Percentiles rank a stretch among this genome's conserved stretches.
Evolutionary conservation across 1,139 yeast species (phyloP).

Genomic region (Geotrichum histeridarum): DNA sequence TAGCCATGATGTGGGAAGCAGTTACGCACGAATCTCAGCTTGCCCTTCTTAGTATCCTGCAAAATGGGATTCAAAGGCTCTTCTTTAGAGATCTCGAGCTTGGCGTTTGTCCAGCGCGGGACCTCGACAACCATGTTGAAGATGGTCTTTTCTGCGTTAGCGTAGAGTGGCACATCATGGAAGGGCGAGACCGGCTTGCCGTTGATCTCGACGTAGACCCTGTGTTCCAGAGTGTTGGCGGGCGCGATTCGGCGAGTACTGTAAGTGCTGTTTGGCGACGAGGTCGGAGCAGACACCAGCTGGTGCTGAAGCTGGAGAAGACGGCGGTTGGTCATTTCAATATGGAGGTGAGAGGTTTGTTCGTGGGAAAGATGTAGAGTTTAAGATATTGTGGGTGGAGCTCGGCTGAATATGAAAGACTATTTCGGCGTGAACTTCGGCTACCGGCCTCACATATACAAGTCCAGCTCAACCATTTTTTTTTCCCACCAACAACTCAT

Average conservation of each 20-base stretch:
- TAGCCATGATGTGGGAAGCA: slow-evolving; percentile 95
- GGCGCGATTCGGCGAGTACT: slow-evolving; percentile 28
- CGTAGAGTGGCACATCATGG: slow-evolving; percentile 83
- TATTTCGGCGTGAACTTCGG: too few relatives aligned
- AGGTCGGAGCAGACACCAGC: neutral
- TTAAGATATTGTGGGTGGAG: too few relatives aligned
- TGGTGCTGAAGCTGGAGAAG: neutral
- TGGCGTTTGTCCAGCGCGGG: slow-evolving; percentile 94
- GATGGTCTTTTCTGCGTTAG: slow-evolving; percentile 58
- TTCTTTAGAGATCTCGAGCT: slow-evolving; percentile 80
- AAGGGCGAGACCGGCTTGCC: slow-evolving; percentile 71
- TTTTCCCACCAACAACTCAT: too few relatives aligned
- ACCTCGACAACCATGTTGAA: slow-evolving; percentile 90
- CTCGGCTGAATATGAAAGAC: too few relatives aligned
- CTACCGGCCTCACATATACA: too few relatives aligned
- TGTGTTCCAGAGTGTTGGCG: slow-evolving; percentile 74
- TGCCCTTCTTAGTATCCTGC: slow-evolving; percentile 90
- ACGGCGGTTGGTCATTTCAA: neutral
- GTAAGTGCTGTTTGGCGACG: neutral
- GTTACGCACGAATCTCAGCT: slow-evolving; percentile 80
- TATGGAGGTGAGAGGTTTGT: too few relatives aligned
- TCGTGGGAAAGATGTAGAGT: too few relatives aligned
- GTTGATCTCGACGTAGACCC: slow-evolving; percentile 56
- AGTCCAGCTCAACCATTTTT: too few relatives aligned
- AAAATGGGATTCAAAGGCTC: slow-evolving; percentile 75